These are phyloP conservation scores for Stropharia rugosoannulata DNA, from an alignment of 768 basidiomycete genomes.

Conservation along the genomic window DNA sequence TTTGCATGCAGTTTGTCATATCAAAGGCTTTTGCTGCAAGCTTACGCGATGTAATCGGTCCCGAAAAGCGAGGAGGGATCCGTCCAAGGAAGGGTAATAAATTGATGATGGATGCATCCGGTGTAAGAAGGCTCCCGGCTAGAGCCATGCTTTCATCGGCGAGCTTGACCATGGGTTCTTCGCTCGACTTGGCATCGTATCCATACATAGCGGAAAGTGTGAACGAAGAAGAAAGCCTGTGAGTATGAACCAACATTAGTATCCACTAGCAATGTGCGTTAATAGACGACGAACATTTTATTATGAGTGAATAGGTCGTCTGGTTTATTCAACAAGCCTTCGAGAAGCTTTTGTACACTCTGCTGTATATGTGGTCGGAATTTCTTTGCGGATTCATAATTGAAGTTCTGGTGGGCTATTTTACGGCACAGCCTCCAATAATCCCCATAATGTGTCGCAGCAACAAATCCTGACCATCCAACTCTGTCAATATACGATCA, in stretches of 20 bases:
- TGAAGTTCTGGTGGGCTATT: conserved; percentile 34
- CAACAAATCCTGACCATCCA: conserved; percentile 34
- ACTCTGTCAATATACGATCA: conserved; percentile 14
- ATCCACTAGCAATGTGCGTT: neutral
- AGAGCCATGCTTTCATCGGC: conserved; percentile 4
- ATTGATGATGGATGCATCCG: conserved; percentile 10
- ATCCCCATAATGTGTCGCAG: conserved; percentile 30
- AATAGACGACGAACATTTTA: conserved; percentile 11
- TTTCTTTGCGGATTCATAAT: conserved; percentile 20
- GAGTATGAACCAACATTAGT: neutral
- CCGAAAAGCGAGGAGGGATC: conserved; percentile 14
- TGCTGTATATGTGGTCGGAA: conserved; percentile 26
- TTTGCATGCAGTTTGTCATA: neutral
- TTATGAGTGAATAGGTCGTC: conserved; percentile 11
- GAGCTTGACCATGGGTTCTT: conserved; percentile 11
- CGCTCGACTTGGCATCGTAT: conserved; percentile 9
- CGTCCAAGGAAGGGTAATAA: conserved; percentile 10
- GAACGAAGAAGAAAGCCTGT: conserved; percentile 15
- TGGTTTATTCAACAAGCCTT: conserved; percentile 18
- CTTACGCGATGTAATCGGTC: conserved; percentile 4
- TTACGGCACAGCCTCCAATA: conserved; percentile 37
- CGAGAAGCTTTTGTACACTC: conserved; percentile 29
- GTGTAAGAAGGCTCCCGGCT: conserved; percentile 3
- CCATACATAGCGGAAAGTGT: conserved; percentile 16
- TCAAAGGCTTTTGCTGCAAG: neutral